Evolutionary conservation across 352 stramenopile species (phyloP), one percentile per base, ranked within the genome.

Genomic region (Phytophthora syringae): DNA sequence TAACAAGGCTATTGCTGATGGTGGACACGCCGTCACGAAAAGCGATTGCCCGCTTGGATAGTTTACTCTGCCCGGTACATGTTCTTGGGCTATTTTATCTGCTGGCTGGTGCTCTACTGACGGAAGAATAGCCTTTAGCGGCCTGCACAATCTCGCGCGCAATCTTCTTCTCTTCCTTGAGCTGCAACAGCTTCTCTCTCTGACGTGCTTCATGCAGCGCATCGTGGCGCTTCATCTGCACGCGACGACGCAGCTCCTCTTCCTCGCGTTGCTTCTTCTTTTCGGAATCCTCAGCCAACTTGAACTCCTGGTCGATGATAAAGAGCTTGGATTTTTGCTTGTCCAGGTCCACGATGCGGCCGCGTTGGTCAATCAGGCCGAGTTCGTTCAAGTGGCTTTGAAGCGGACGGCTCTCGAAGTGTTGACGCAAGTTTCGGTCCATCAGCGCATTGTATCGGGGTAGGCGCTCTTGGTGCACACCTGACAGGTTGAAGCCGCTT

Each of bases 271-370:
- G 74, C 16, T 84, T 79, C 40, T 77, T 77, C 13, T 79, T 64
- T 56, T 97, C 89, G 6, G 74, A 75, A 34, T 90, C 82, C 65
- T 98, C 91, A 0, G 91, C 92, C 37, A 91, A 65, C 49, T 90
- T 91, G 67, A 98, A 97, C 60, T 97, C 91, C 66, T 97, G 89
- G 72, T 97, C 90, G 51, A 97, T 95, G 42, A 98, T 97, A 43
- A 87, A 84, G 18, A 97, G 74, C 63, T 97, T 97, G 7, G 80
- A 77, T 66, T 94, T 95, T 43, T 97, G 86, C 58, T 93, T 92
- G 24, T 95, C 88, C 10, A 96, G 63, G 64, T 98, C 83, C 22
- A 98, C 92, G 34, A 98, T 90, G 21, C 92, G 89, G 0, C 90
- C 92, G 21, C 86, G 84, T 42, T 82, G 77, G 60, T 98, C 92